Evolutionary conservation across 2,329 filamentous ascomycete species (phyloP), one percentile per base, ranked within the genome.

Genomic region (Ophiostoma sp.): DNA sequence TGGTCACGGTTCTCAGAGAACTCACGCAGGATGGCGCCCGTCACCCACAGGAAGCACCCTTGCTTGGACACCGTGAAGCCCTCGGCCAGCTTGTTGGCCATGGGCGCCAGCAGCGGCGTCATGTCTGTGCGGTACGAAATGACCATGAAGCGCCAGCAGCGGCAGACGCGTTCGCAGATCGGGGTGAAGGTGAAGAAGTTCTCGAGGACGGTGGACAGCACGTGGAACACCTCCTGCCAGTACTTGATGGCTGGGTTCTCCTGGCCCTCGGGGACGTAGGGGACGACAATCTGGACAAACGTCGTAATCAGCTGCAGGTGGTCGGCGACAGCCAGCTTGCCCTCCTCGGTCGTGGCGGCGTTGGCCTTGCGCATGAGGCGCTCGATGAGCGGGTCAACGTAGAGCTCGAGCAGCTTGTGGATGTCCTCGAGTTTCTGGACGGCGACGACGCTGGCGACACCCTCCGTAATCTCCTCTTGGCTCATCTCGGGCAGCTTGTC

Each of bases 31-130:
- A 99, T 97, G 9, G 95, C 94, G 76, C 95, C 93, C 1, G 95
- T 98, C 0, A 96, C 95, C 96, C 96, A 99, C n/a, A 99, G 86
- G 87, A 99, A 99, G 81, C 95, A 98, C 15, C 96, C 96, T 82
- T 99, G 95, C 75, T 91, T 89, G 12, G 95, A 98, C 22, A 89
- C 87, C 72, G 92, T 88, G 80, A 99, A 99, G 4, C 95, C 95
- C 76, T 87, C 88, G 0, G 93, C 93, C 73, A 99, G 88, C 82
- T 95, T 97, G 78, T 95, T 93, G 22, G 96, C 97, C 82, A 99
- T 90, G 25, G 90, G 88, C 0, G 93, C 92, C 61, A 99, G 87
- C 63, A 99, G 84, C 31, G 95, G 94, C 17, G 92, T 89, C 86
- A 97, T 97, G 69, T 92, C 92, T 1, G 92, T 96, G 76, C 96